Base-by-base conservation (phyloP, 257 asterid genomes). In the Agastache rugosa region DNA sequence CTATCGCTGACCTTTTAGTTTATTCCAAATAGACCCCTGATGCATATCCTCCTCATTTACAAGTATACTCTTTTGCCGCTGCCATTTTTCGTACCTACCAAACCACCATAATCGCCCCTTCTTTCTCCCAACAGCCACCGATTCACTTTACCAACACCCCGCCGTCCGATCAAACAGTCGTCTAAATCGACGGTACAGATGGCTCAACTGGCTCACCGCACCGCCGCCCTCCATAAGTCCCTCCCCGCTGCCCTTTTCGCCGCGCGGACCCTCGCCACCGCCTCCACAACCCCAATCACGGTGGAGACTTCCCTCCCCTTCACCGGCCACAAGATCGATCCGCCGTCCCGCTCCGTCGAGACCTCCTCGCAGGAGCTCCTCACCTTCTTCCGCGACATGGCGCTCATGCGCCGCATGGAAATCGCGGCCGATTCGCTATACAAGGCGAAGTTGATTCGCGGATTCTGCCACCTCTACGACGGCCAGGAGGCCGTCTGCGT, bases 371-470 rank as follows among this genome's bases (percentile, higher is more conserved):
- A 83, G 53, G 96, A 94, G 55, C 92, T 94, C 39, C 82, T 94
- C 76, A 58, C 85, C 59, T 94, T 94, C 86, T 94, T 85, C 89
- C 84, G 78, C 42, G 92, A 86, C 80, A 92, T 94, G 97, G 88
- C 92, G 2, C 68, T 85, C 55, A 94, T 94, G 99, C 95, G 99
- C 53, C 92, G 97, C 1, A 94, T 90, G 97, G 99, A 94, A 74
- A 90, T 94, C 81, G 96, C 97, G 8, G 96, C 99, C 58, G 99
- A 94, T 63, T 92, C 99, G 20, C 97, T 94, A 23, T 94, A 94
- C 80, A 94, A 94, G 78, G 91, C 99, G 1, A 94, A 94, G 63
- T 82, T 92, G 14, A 92, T 94, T 80, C 95, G 98, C 14, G 99
- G 99, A 2, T 94, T 94, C 73, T 94, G 99, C 81, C 98, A 94